Evolutionary conservation across 2,329 filamentous ascomycete genomes (phyloP).

Genomic region (Fusarium camptoceras): DNA sequence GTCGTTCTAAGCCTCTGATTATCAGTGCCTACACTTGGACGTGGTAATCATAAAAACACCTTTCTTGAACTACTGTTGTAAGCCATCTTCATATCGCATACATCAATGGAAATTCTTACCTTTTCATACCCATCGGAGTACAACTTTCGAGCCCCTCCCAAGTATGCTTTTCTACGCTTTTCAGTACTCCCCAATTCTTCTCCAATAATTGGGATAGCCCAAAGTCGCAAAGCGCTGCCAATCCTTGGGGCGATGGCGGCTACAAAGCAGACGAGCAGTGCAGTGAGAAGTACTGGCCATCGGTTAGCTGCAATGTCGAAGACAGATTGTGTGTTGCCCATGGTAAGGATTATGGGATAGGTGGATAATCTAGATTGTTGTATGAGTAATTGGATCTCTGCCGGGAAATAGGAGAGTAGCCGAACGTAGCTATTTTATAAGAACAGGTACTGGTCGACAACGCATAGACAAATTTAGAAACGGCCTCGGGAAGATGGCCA

Average conservation of each 20-base stretch:
- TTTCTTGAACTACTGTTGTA: slow-evolving; percentile 15
- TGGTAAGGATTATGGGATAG: background rate
- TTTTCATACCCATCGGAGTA: slow-evolving; percentile 30
- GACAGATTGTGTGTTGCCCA: slow-evolving; percentile 8
- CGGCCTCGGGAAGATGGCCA: background rate
- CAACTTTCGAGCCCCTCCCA: slow-evolving; percentile 17
- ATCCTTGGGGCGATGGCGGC: background rate
- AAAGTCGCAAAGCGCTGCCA: background rate
- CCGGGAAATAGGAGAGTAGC: background rate
- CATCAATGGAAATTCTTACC: background rate
- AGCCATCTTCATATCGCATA: rapidly evolving
- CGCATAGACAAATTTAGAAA: background rate
- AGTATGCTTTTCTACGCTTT: slow-evolving; percentile 30
- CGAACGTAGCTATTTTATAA: background rate
- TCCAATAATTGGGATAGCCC: slow-evolving; percentile 19
- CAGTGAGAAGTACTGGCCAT: slow-evolving; percentile 6
- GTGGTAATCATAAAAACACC: slow-evolving; percentile 32
- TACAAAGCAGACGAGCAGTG: background rate
- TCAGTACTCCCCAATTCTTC: slow-evolving; percentile 10
- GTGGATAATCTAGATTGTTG: background rate
- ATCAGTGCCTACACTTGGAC: slow-evolving; percentile 12
- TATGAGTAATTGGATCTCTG: background rate
- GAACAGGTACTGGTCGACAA: background rate
- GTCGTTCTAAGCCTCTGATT: rapidly evolving
- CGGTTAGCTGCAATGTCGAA: background rate